Percentiles rank a stretch among this genome's conserved stretches.
phyloP scores from a whole-genome alignment of 345 rosid species.

The Melastoma malabathricum region DNA sequence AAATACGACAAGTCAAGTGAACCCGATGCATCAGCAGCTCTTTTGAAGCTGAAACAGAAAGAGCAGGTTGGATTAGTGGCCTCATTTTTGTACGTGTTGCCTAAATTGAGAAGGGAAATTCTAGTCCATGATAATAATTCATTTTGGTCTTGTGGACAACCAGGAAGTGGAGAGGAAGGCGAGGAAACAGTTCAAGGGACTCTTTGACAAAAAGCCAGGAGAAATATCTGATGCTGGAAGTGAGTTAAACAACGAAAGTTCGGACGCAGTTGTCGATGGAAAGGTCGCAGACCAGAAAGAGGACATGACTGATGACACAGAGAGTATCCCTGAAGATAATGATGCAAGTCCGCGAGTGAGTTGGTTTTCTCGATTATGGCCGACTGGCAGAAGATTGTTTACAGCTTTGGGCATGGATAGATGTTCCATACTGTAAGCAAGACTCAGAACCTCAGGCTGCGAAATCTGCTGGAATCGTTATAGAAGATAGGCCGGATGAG shows the following conservation, averaged over 20 bases:
- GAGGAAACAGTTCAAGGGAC: slow-evolving; percentile 79
- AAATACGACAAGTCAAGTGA: slow-evolving; percentile 45
- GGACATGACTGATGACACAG: slow-evolving; percentile 9
- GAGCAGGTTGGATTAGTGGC: slow-evolving; percentile 39
- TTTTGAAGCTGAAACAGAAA: slow-evolving; percentile 63
- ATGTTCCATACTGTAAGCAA: slow-evolving; percentile 31
- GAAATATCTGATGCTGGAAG: slow-evolving; percentile 46
- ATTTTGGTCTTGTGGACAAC: slow-evolving; percentile 3
- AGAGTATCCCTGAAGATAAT: slow-evolving; percentile 13
- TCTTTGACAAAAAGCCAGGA: slow-evolving; percentile 93
- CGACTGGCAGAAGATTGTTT: slow-evolving; percentile 23
- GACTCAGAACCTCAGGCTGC: too few species aligned
- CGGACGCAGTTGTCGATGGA: slow-evolving; percentile 7
- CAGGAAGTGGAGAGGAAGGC: slow-evolving; percentile 74
- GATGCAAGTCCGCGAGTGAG: slow-evolving; percentile 17
- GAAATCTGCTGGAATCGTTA: too few species aligned
- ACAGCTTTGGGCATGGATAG: slow-evolving; percentile 30
- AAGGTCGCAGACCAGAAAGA: slow-evolving; percentile 3
- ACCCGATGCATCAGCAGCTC: slow-evolving; percentile 59
- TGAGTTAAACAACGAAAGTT: slow-evolving; percentile 12
- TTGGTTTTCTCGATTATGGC: slow-evolving; percentile 41
- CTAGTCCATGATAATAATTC: neutral
- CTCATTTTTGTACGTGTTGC: neutral
- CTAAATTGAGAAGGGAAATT: neutral
- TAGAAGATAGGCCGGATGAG: too few species aligned